Conservation (phyloP, 345 rosid species). For the Eutrema japonicum region DNA sequence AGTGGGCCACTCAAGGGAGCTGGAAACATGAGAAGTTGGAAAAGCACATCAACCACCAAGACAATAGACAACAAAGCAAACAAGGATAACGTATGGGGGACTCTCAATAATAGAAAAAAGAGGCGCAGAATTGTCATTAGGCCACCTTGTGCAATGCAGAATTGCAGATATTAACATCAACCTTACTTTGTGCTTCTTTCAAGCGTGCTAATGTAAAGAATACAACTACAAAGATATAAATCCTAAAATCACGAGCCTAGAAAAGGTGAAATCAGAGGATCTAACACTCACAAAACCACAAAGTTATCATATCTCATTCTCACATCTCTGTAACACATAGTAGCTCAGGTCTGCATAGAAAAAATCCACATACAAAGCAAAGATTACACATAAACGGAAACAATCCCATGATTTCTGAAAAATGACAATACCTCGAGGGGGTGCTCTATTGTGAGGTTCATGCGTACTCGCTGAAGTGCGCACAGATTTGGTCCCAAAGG, state of each 20-base stretch:
- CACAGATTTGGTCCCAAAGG: constrained; percentile 74
- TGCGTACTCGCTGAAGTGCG: constrained; percentile 41
- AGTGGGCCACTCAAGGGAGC: constrained; percentile 98
- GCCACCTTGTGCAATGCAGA: background rate
- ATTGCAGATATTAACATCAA: constrained; percentile 9
- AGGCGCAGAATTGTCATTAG: background rate
- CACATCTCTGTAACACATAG: constrained; percentile 22
- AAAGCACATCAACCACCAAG: constrained; percentile 19
- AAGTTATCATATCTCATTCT: constrained; percentile 12
- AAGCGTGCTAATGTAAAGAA: constrained; percentile 19
- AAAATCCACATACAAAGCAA: background rate
- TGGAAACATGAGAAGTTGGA: constrained; percentile 44
- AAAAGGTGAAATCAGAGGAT: constrained; percentile 23
- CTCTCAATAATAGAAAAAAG: constrained; percentile 15
- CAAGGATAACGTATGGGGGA: background rate
- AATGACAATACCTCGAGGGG: constrained; percentile 62
- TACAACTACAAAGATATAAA: background rate
- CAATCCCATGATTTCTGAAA: constrained; percentile 28
- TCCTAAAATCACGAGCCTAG: background rate
- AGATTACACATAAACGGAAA: constrained; percentile 20
- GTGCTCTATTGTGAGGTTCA: constrained; percentile 56
- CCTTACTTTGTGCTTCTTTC: constrained; percentile 9
- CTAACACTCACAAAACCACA: constrained; percentile 17
- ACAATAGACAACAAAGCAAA: constrained; percentile 22
- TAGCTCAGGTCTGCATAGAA: background rate